Conservation (phyloP, 352 stramenopile species). For the Phytophthora nicotianae region DNA sequence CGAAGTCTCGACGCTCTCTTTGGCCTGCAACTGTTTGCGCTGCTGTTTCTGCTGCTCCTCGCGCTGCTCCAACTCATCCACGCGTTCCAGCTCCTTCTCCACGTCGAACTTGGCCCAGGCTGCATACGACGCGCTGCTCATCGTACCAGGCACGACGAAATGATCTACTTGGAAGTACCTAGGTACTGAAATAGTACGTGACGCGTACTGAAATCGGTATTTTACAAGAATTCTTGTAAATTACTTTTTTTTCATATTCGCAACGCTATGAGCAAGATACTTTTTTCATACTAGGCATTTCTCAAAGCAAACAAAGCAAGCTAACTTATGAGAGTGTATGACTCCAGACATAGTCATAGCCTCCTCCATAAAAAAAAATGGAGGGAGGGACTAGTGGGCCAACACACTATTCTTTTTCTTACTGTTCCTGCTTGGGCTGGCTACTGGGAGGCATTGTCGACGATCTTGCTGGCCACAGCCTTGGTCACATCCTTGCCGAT, state of each 20-base stretch:
- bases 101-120: conserved; percentile 73
- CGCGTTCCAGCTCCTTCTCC: conserved; percentile 61
- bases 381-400: not conserved
- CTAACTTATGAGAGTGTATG: conserved; percentile 48
- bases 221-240: too few species aligned
- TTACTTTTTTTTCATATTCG: too few species aligned
- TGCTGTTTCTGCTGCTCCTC: conserved; percentile 41
- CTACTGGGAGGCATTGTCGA: conserved; percentile 53
- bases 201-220: too few species aligned
- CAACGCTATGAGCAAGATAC: conserved; percentile 21
- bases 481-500: conserved; percentile 78
- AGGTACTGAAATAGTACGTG: too few species aligned
- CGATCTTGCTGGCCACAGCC: conserved; percentile 76
- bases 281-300: conserved; percentile 28
- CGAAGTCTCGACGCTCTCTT: conserved; percentile 56
- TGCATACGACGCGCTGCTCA: conserved; percentile 55
- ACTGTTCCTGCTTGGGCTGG: conserved; percentile 6
- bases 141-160: too few species aligned
- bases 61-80: conserved; percentile 45
- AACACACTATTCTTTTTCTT: conserved; percentile 13
- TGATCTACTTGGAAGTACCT: too few species aligned
- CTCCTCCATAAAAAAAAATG: not conserved
- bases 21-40: conserved; percentile 44
- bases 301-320: conserved; percentile 45
- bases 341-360: not conserved